Evolutionary conservation across 106 monocot genomes (phyloP), one percentile per base, ranked within the genome.

Genomic region (Ottelia alismoides): DNA sequence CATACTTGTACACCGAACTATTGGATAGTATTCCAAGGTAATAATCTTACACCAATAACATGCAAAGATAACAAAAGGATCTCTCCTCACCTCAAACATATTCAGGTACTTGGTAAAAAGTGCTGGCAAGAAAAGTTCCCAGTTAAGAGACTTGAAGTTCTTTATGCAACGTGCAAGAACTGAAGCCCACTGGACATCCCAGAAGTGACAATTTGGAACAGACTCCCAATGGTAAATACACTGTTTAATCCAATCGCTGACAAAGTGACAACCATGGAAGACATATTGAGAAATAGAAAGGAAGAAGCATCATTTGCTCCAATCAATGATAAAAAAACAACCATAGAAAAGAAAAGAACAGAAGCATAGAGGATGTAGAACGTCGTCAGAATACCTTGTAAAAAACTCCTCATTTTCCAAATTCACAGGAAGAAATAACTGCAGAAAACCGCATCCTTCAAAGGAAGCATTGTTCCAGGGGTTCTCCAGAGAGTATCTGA

Each of bases 381-480:
- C n/a, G n/a, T n/a, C n/a, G n/a, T n/a, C n/a, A n/a, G n/a, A n/a
- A n/a, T 75, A 86, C 98, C 74, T 75, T 50, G 98, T 86, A 68
- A 73, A 85, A 70, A 65, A 83, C 65, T 75, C 54, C 47, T 73
- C 65, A 59, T 98, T 98, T 27, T 83, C 78, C 35, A 46, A 20
- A 55, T 98, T 98, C 35, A 75, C 61, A 20, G 90, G 82, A 72
- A 98, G 98, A 71, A 98, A 89, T 6, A 98, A 64, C 30, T 71
- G 69, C 27, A 90, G 25, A 68, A 98, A 90, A 47, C 98, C 98
- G 71, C 70, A 59, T 65, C 90, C 90, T 72, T 98, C 90, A 71
- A 98, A 90, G 2, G 77, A 77, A 49, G 82, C 82, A 58, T 98
- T 86, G 60, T 98, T 89, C 98, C 98, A 98, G 31, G 98, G 98